phyloP scores from a whole-genome alignment of 176 grass and related monocot genomes.

The Musa itinerans region DNA sequence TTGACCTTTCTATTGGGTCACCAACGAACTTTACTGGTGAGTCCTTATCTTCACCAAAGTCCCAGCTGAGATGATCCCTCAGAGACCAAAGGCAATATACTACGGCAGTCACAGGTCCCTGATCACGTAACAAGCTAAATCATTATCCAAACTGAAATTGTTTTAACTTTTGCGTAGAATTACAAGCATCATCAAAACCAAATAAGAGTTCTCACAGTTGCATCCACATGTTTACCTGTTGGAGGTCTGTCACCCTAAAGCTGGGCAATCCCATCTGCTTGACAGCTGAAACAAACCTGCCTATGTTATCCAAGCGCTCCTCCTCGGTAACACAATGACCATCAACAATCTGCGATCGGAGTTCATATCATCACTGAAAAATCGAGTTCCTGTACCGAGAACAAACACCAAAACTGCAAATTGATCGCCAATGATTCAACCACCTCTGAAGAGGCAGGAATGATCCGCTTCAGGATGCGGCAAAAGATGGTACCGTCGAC shows the following conservation, averaged over 20 bases:
- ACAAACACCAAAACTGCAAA: not conserved
- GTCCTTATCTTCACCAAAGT: conserved; percentile 30
- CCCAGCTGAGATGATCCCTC: conserved; percentile 53
- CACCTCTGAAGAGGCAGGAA: conserved; percentile 55
- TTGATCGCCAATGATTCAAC: not conserved
- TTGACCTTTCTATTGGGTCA: conserved; percentile 42
- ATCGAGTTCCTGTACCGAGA: not conserved
- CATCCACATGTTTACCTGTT: conserved; percentile 39
- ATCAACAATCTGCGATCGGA: conserved; percentile 37
- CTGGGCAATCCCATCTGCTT: conserved; percentile 64
- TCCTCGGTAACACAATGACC: conserved; percentile 13
- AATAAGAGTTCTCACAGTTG: not conserved
- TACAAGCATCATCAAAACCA: not conserved
- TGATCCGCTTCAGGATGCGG: conserved; percentile 53
- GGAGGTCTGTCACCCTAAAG: conserved; percentile 69
- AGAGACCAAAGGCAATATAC: conserved; percentile 76
- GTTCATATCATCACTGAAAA: conserved; percentile 18
- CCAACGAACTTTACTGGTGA: conserved; percentile 28
- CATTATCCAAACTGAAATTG: not conserved
- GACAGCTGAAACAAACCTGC: conserved; percentile 68
- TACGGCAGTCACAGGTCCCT: conserved; percentile 65
- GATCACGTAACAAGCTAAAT: conserved; percentile 10
- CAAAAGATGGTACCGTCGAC: conserved; percentile 53
- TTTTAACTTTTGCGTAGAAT: not conserved
- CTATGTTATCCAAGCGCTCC: conserved; percentile 46